A percentile compares a stretch with the other conserved stretches of the same genome.
Evolutionary conservation across 2,329 filamentous ascomycete species (phyloP).

Genomic region (Fusarium acutatum): DNA sequence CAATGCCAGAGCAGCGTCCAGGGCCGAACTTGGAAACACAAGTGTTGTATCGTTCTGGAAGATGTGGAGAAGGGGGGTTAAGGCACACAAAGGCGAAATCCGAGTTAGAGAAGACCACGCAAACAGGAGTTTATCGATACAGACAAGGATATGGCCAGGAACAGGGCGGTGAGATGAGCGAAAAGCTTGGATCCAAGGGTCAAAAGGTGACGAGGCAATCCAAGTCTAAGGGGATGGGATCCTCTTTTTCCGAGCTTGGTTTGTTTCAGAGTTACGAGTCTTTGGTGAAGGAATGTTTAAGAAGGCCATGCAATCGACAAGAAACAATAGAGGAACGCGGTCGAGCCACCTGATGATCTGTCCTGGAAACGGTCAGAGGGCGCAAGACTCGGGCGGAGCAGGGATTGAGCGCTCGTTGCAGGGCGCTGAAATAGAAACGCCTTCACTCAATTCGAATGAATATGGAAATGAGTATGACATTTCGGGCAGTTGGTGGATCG

Average conservation of each 20-base stretch:
- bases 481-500: background rate
- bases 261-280: conserved; percentile 37
- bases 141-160: conserved; percentile 34
- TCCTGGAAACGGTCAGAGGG: conserved; percentile 28
- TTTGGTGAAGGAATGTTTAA: conserved; percentile 16
- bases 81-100: conserved; percentile 39
- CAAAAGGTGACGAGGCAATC: conserved; percentile 29
- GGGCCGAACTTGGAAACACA: conserved; percentile 33
- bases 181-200: conserved; percentile 35
- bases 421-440: conserved; percentile 18
- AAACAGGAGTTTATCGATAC: conserved; percentile 16
- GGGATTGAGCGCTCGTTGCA: conserved; percentile 33
- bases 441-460: background rate
- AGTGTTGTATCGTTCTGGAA: conserved; percentile 45
- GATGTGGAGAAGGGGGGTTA: conserved; percentile 43
- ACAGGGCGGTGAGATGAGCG: conserved; percentile 35
- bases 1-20: conserved; percentile 30
- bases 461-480: conserved; percentile 12
- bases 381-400: conserved; percentile 40
- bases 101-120: conserved; percentile 26
- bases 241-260: conserved; percentile 30
- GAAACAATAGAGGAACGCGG: conserved; percentile 27
- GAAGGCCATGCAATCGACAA: conserved; percentile 11
- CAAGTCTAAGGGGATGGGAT: conserved; percentile 20
- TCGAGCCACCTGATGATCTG: conserved; percentile 37